phyloP scores from a whole-genome alignment of 148 eudicot species.

The Rheum nobile region DNA sequence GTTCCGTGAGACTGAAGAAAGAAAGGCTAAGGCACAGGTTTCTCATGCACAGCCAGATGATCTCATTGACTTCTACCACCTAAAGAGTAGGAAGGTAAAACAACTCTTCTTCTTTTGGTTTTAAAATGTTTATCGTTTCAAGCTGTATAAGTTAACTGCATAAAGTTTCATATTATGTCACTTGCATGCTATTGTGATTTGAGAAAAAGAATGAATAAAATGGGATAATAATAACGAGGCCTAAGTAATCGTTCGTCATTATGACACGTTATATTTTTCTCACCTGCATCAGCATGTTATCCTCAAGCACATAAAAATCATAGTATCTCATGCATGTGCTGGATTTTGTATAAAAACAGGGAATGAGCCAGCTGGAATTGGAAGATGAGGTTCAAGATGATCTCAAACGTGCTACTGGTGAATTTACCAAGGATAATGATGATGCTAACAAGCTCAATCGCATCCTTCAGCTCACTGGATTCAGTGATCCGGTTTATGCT shows the following conservation, averaged over 20 bases:
- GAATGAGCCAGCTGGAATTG: conserved; percentile 96
- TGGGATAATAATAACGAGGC: background rate
- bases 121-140: background rate
- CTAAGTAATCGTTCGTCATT: background rate
- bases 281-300: background rate
- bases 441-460: conserved; percentile 87
- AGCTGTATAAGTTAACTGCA: background rate
- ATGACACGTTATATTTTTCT: background rate
- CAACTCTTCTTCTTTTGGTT: conserved; percentile 1
- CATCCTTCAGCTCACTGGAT: conserved; percentile 91
- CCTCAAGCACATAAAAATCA: background rate
- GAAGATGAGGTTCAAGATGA: conserved; percentile 98
- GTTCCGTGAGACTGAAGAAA: conserved; percentile 81
- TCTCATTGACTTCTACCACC: conserved; percentile 90
- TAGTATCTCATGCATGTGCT: background rate
- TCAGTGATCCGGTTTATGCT: conserved; percentile 94
- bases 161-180: background rate
- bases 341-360: conserved; percentile 27
- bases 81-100: conserved; percentile 89
- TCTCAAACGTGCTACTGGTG: conserved; percentile 93
- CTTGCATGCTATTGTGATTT: background rate
- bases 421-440: conserved; percentile 66
- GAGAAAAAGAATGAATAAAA: background rate
- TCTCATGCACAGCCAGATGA: conserved; percentile 90
- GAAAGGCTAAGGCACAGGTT: conserved; percentile 79